Evolutionary conservation across 2,329 filamentous ascomycete species (phyloP), one percentile per base, ranked within the genome.

Genomic region (Aspergillus oerlinghausenensis): DNA sequence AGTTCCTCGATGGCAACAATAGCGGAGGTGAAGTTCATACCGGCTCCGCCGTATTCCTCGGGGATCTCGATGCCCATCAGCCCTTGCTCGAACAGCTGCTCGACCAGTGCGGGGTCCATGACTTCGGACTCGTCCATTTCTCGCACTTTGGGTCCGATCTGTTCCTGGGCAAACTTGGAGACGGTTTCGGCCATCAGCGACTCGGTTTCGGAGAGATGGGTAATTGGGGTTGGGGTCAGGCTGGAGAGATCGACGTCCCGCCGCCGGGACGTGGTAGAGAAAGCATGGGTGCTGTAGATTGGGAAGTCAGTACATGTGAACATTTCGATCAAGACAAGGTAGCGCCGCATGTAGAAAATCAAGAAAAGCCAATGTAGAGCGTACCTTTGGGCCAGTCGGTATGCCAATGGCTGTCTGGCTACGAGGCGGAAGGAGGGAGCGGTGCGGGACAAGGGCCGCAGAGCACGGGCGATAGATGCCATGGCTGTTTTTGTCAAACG

Each of bases 1-100:
- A 99, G 81, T 81, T 99, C 94, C 78, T 99, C 94, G 67, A 99
- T 99, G 28, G 90, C 93, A 48, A 99, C 88, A 71, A 99, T 96
- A 59, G 92, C 93, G 1, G 92, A 81, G 0, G 94, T 97, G 78
- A 99, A 99, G 83, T 97, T 97, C 94, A 99, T 97, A 65, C 92
- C 94, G 0, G 93, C 90, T 59, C 94, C 94, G 59, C 94, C 94
- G 72, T 88, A 99, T 75, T 97, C 92, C 76, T 99, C 94, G 17
- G 94, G 93, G 56, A 99, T 96, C 79, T 99, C 94, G 62, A 99
- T 84, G 60, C 92, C 89, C 94, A 99, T 99, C 51, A 99, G 80
- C 0, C 94, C 94, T 73, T 97, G 92, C 80, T 99, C 94, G 69
- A 99, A 99, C 52, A 96, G 84, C 77, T 94, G 89, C 79, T 96